Conservation (phyloP, 345 rosid genomes). For the Moringa oleifera region DNA sequence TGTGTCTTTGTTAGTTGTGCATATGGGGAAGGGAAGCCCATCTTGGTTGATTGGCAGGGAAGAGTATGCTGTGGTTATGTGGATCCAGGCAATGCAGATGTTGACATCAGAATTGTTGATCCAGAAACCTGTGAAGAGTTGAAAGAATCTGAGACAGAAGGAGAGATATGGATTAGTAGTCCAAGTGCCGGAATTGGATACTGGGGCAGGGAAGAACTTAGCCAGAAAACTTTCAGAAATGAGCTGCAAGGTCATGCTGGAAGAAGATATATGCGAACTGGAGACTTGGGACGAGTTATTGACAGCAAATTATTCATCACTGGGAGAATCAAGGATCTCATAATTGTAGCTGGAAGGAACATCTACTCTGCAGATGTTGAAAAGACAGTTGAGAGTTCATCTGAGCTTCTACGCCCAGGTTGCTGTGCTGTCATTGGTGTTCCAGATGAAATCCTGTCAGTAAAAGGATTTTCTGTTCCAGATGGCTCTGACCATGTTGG, state of each 20-base stretch:
- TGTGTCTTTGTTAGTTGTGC: constrained; percentile 74
- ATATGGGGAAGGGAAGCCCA: constrained; percentile 51
- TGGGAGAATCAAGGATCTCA: constrained; percentile 73
- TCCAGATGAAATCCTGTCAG: constrained; percentile 55
- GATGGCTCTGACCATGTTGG: constrained; percentile 59
- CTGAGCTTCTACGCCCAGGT: constrained; percentile 53
- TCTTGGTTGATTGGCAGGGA: constrained; percentile 62
- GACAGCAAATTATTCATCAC: constrained; percentile 56
- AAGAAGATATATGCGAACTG: constrained; percentile 50
- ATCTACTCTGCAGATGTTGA: constrained; percentile 67
- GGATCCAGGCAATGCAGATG: constrained; percentile 31
- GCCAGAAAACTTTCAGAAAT: constrained; percentile 47
- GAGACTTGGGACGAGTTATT: constrained; percentile 58
- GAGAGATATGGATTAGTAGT: constrained; percentile 67
- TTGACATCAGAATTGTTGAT: constrained; percentile 48
- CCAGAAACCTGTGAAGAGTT: constrained; percentile 40
- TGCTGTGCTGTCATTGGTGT: constrained; percentile 71
- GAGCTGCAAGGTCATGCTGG: constrained; percentile 30
- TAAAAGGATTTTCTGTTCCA: constrained; percentile 48
- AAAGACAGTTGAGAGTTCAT: constrained; percentile 59
- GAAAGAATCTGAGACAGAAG: constrained; percentile 45
- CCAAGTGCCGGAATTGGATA: constrained; percentile 67
- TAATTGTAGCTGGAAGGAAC: constrained; percentile 65
- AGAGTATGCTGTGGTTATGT: constrained; percentile 61
- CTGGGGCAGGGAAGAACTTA: constrained; percentile 57